Evolutionary conservation across 192 early-diverging fungal species (phyloP), one percentile per base, ranked within the genome.

Genomic region (Coemansia sp.): DNA sequence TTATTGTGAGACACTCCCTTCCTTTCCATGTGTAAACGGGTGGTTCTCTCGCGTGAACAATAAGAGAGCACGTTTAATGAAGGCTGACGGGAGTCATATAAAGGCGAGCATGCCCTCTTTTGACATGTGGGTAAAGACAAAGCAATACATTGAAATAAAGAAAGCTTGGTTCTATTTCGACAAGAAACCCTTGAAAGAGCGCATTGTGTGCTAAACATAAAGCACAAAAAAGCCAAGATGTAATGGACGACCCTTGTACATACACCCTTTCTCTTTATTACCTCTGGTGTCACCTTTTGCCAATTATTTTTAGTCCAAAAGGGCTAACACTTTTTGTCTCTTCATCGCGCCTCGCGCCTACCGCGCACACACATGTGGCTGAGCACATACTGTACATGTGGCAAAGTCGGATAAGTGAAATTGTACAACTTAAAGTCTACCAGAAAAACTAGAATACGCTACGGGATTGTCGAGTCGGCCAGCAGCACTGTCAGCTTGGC

Each of bases 401-500:
- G 24, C 26, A 22, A 46, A 15, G 17, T 2, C 2, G 9, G 10
- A 48, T 2, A 27, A 4, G 24, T 26, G 26, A 12, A 50, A 50
- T 50, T n/a, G 46, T 50, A 50, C 46, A 50, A 24, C 24, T 22
- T 24, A n/a, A 29, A 8, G 46, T 24, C 26, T 14, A n/a, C n/a
- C 39, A 4, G 22, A 42, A 29, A 9, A 46, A 46, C 11, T 17
- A 42, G 33, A 22, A 4, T 11, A 32, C 5, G 33, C 29, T 21
- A 34, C 67, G 54, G 53, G 17, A 76, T 41, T 5, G 42, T 48
- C 0, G 64, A 55, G 36, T 58, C 69, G 8, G 64, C 22, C 56
- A 77, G 65, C 57, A 80, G 56, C 17, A 65, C 61, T 10, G 70
- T 38, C 29, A 80, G 63, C 50, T 73, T 72, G 6, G 62, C 40